phyloP scores from a whole-genome alignment of 2,329 filamentous ascomycete species.

The Aspergillus alliaceus region DNA sequence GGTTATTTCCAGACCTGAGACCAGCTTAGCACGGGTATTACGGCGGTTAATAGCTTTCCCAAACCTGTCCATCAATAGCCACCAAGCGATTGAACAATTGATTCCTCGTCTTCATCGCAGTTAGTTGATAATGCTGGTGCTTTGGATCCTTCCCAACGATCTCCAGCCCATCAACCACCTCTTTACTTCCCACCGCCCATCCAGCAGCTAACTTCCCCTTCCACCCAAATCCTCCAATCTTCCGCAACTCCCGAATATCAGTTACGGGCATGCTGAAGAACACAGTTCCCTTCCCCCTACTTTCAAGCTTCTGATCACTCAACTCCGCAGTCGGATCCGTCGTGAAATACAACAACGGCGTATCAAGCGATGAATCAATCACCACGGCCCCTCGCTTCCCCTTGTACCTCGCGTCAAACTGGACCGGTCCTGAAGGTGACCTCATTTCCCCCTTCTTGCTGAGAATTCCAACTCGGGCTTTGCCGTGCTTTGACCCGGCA shows the following conservation, averaged over 20 bases:
- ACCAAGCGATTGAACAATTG: conserved; percentile 76
- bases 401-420: conserved; percentile 71
- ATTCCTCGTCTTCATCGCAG: conserved; percentile 70
- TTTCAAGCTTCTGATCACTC: conserved; percentile 52
- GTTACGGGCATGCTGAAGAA: conserved; percentile 69
- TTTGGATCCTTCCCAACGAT: conserved; percentile 59
- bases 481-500: conserved; percentile 62
- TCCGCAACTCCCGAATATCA: conserved; percentile 74
- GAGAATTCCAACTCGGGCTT: conserved; percentile 71
- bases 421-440: conserved; percentile 64
- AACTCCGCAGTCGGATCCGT: conserved; percentile 33
- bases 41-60: conserved; percentile 66
- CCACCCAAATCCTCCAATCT: conserved; percentile 80
- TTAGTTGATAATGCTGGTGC: conserved; percentile 58
- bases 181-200: conserved; percentile 67
- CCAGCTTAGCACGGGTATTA: conserved; percentile 17
- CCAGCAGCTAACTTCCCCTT: conserved; percentile 80
- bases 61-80: conserved; percentile 77
- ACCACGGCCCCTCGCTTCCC: conserved; percentile 73
- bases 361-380: conserved; percentile 49
- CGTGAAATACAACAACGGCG: conserved; percentile 60
- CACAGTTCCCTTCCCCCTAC: conserved; percentile 53
- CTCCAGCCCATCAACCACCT: conserved; percentile 74
- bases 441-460: conserved; percentile 44
- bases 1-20: conserved; percentile 25